Percentiles rank a stretch among this genome's conserved stretches.
Conservation (phyloP, 345 rosid species). For the Eucalyptus polyanthemos region DNA sequence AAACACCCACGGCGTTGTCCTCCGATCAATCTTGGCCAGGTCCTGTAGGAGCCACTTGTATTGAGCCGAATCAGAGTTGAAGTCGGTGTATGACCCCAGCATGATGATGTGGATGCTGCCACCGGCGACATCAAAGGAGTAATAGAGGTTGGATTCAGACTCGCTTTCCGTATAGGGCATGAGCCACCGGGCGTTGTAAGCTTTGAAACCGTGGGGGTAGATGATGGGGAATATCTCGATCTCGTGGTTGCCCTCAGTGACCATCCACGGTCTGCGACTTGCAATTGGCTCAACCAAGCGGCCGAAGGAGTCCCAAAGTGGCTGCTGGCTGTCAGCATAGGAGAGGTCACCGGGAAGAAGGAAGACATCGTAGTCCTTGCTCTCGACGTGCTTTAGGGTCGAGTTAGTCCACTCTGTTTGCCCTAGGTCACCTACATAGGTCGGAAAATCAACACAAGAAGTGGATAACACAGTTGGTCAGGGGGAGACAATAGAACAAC, state of each 20-base stretch:
- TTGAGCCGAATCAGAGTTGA: slow-evolving; percentile 47
- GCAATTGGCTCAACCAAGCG: slow-evolving; percentile 76
- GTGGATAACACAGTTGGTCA: too few species aligned
- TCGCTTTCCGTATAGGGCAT: slow-evolving; percentile 74
- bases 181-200: slow-evolving; percentile 75
- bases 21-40: slow-evolving; percentile 43
- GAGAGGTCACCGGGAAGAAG: slow-evolving; percentile 77
- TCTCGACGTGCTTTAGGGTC: slow-evolving; percentile 44
- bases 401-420: slow-evolving; percentile 84
- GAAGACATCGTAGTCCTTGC: slow-evolving; percentile 57
- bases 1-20: slow-evolving; percentile 72
- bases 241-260: slow-evolving; percentile 88
- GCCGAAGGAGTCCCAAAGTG: slow-evolving; percentile 88
- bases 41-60: slow-evolving; percentile 61
- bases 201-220: slow-evolving; percentile 50
- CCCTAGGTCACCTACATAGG: slow-evolving; percentile 69
- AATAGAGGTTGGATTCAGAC: slow-evolving; percentile 73
- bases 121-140: slow-evolving; percentile 73
- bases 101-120: slow-evolving; percentile 39
- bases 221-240: slow-evolving; percentile 57
- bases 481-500: too few species aligned
- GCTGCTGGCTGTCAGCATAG: slow-evolving; percentile 65
- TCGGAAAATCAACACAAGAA: not conserved
- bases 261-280: slow-evolving; percentile 91
- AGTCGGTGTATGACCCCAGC: slow-evolving; percentile 71